These are phyloP conservation scores for Larix sibirica DNA, from an alignment of 83 land plant species.

Conservation along the genomic window DNA sequence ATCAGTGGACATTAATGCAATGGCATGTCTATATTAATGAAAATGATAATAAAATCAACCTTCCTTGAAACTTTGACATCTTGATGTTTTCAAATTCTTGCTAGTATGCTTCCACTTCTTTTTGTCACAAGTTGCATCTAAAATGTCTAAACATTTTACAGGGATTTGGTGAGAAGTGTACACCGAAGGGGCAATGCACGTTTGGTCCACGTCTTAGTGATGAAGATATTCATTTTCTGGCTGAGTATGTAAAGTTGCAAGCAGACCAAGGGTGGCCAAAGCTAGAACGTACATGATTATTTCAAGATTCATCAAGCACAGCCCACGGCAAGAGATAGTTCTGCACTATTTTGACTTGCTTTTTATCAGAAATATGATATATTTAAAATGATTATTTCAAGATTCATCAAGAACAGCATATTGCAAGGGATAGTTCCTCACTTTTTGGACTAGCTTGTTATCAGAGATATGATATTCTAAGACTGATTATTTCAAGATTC, in stretches of 20 bases:
- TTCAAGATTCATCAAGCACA: background rate
- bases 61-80: background rate
- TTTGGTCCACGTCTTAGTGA: conserved; percentile 92
- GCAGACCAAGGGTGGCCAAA: conserved; percentile 64
- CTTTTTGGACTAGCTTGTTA: too few species aligned
- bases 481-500: too few species aligned
- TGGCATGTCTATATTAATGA: too few species aligned
- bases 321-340: background rate
- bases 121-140: background rate
- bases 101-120: background rate
- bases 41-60: background rate
- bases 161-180: conserved; percentile 96
- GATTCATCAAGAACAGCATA: too few species aligned
- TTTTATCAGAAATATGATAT: too few species aligned
- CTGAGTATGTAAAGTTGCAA: conserved; percentile 58
- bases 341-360: too few species aligned
- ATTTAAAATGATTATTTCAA: background rate
- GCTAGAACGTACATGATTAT: conserved; percentile 8
- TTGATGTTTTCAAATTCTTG: background rate
- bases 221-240: conserved; percentile 80
- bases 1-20: too few species aligned
- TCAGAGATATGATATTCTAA: too few species aligned
- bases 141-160: conserved; percentile 18
- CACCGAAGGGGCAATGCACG: conserved; percentile 93
- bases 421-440: too few species aligned